A percentile compares a stretch with the other conserved stretches of the same genome.
Evolutionary conservation across 2,329 filamentous ascomycete species (phyloP).

Genomic region (Gliomastix tumulicola): DNA sequence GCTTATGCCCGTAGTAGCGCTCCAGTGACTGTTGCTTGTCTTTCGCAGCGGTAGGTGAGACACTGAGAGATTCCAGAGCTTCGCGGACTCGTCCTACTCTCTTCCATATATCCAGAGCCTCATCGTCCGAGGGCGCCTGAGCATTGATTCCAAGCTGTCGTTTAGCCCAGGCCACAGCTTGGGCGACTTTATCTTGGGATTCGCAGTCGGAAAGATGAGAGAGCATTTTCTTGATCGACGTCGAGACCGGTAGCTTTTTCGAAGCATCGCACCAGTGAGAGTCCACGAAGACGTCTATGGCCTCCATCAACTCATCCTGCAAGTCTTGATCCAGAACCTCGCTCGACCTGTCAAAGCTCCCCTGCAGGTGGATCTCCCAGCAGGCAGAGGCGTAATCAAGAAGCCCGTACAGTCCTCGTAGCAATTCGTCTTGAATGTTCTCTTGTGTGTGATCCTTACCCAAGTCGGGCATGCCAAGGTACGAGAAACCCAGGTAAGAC

Average conservation of each 20-base stretch:
- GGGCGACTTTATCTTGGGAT: no score
- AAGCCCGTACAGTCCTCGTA: neutral
- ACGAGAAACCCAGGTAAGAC: conserved; percentile 4
- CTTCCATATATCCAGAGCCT: neutral
- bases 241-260: no score
- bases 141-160: neutral
- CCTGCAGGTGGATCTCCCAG: conserved; percentile 4
- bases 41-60: neutral
- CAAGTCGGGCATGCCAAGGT: conserved; percentile 3
- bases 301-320: neutral
- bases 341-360: no score
- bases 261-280: no score
- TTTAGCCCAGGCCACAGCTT: neutral
- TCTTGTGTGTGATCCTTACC: neutral
- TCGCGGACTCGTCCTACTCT: neutral
- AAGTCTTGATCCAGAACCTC: conserved; percentile 12
- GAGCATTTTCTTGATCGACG: no score
- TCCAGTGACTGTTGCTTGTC: conserved; percentile 10
- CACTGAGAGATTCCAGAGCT: neutral
- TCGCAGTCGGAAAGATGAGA: no score
- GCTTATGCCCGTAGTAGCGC: conserved; percentile 25
- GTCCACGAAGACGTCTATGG: neutral
- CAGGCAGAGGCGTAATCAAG: conserved; percentile 1
- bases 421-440: conserved; percentile 10
- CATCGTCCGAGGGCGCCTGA: neutral